Conservation (phyloP, 2,329 filamentous ascomycete species). For the Cadophora sp. region DNA sequence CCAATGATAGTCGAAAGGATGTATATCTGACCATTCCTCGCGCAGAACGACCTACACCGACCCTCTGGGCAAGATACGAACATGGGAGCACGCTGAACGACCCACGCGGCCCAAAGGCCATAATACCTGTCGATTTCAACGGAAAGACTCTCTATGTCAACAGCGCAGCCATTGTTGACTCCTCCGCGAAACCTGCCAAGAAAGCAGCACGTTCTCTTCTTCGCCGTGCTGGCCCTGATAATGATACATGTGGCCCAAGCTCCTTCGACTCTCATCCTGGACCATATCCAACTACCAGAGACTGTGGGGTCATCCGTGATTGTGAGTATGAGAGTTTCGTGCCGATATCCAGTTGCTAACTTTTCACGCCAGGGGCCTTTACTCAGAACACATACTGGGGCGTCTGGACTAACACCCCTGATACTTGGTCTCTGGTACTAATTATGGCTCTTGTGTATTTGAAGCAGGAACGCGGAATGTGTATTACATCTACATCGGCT, state of each 20-base stretch:
- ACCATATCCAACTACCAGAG: neutral
- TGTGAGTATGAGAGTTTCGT: neutral
- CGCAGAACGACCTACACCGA: slow-evolving; percentile 68
- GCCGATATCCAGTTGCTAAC: neutral
- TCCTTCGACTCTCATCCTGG: neutral
- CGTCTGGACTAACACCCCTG: neutral
- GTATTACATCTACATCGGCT: neutral
- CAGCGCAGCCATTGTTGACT: neutral
- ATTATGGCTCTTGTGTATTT: neutral
- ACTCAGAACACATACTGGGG: neutral
- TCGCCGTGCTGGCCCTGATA: neutral
- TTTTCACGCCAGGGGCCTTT: neutral
- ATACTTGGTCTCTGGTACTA: neutral
- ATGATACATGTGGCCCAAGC: neutral
- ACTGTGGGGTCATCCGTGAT: slow-evolving; percentile 7
- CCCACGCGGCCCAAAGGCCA: slow-evolving; percentile 66
- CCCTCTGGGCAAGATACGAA: slow-evolving; percentile 61
- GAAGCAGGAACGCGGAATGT: neutral
- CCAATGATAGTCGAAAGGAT: neutral
- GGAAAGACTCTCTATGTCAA: slow-evolving; percentile 4
- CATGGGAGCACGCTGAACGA: slow-evolving; percentile 78
- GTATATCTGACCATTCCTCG: slow-evolving; percentile 9
- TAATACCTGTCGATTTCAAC: slow-evolving; percentile 11
- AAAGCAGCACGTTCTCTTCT: neutral
- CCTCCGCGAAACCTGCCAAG: neutral